Percentiles rank a stretch among this genome's conserved stretches.
phyloP scores from a whole-genome alignment of 2,329 filamentous ascomycete genomes.

The Myriosclerotinia scirpicola region DNA sequence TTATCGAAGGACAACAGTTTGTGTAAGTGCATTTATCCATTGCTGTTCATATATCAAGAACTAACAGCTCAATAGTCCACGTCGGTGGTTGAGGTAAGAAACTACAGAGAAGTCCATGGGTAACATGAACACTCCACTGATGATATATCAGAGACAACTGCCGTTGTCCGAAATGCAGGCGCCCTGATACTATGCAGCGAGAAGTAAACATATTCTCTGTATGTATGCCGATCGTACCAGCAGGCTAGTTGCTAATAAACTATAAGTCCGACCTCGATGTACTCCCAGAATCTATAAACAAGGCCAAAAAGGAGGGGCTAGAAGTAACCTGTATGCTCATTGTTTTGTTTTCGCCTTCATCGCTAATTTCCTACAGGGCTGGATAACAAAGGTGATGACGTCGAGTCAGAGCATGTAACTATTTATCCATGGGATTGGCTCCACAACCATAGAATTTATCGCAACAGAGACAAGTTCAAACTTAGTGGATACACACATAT shows the following conservation, averaged over 20 bases:
- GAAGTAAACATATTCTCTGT: conserved; percentile 64
- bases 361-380: conserved; percentile 52
- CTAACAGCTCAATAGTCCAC: conserved; percentile 40
- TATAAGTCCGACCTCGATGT: not conserved
- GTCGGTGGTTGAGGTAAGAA: conserved; percentile 44
- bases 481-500: not conserved
- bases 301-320: conserved; percentile 41
- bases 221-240: not conserved
- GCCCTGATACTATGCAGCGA: conserved; percentile 69
- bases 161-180: conserved; percentile 64
- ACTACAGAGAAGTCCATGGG: no score
- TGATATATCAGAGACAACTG: conserved; percentile 61
- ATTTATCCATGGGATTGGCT: conserved; percentile 66
- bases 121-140: conserved; percentile 22
- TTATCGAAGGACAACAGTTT: not conserved
- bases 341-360: not conserved
- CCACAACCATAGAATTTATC: conserved; percentile 44
- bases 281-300: not conserved
- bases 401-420: conserved; percentile 64
- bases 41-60: not conserved
- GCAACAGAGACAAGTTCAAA: not conserved
- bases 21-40: not conserved
- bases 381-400: not conserved
- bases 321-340: conserved; percentile 52
- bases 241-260: not conserved